phyloP scores from a whole-genome alignment of 2,329 filamentous ascomycete species.

The Cyphellophora attinorum region DNA sequence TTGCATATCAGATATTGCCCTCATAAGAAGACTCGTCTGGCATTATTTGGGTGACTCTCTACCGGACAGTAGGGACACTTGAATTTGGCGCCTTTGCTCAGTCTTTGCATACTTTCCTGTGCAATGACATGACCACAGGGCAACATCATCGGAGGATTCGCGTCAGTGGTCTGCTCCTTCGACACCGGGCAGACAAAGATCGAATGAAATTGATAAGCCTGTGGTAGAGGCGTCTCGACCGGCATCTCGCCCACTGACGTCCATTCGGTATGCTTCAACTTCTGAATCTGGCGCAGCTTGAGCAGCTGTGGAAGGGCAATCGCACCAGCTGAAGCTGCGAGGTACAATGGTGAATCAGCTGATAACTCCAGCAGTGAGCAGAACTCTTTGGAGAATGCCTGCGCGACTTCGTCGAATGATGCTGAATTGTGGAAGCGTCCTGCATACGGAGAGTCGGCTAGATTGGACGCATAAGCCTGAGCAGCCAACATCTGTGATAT shows the following conservation, averaged over 20 bases:
- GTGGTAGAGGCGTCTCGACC: slow-evolving; percentile 59
- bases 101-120: slow-evolving; percentile 66
- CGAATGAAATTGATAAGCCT: slow-evolving; percentile 68
- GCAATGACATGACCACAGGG: slow-evolving; percentile 92
- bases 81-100: slow-evolving; percentile 71
- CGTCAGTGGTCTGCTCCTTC: slow-evolving; percentile 89
- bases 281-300: slow-evolving; percentile 81
- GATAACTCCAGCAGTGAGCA: slow-evolving; percentile 84
- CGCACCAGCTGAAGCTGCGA: slow-evolving; percentile 82
- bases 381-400: slow-evolving; percentile 89
- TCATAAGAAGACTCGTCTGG: slow-evolving; percentile 61
- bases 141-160: slow-evolving; percentile 93
- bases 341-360: slow-evolving; percentile 84
- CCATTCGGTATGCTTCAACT: slow-evolving; percentile 87
- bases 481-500: slow-evolving; percentile 74
- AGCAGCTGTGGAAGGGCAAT: slow-evolving; percentile 83
- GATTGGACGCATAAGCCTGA: slow-evolving; percentile 68
- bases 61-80: slow-evolving; percentile 95
- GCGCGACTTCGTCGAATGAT: slow-evolving; percentile 72
- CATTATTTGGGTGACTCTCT: slow-evolving; percentile 70
- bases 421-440: slow-evolving; percentile 63
- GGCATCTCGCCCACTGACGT: slow-evolving; percentile 84
- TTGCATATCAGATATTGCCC: no score
- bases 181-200: slow-evolving; percentile 97
- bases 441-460: slow-evolving; percentile 69